Evolutionary conservation across 768 basidiomycete genomes (phyloP).

Genomic region (Auricularia heimuer): DNA sequence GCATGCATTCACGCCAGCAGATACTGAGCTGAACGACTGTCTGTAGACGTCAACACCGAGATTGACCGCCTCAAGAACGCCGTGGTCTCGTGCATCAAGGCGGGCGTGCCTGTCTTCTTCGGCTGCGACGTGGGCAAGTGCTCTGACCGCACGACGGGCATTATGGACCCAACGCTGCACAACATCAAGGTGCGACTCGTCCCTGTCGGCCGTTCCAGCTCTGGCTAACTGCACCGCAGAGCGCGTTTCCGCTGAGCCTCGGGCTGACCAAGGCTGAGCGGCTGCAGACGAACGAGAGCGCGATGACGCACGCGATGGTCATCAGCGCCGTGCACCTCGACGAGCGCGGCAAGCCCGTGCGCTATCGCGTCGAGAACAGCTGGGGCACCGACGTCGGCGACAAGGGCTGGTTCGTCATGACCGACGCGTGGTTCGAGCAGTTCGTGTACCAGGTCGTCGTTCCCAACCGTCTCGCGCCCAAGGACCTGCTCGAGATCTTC

Average conservation of each 20-base stretch:
- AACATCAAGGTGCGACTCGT: conserved; percentile 57
- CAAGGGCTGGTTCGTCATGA: conserved; percentile 90
- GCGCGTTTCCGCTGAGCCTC: conserved; percentile 73
- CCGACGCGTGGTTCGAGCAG: conserved; percentile 86
- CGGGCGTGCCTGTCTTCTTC: conserved; percentile 86
- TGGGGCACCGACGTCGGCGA: conserved; percentile 76
- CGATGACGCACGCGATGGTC: conserved; percentile 96
- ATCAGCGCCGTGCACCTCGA: conserved; percentile 90
- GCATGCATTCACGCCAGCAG: conserved; percentile 16
- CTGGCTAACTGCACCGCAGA: conserved; percentile 27
- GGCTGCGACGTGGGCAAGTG: conserved; percentile 93
- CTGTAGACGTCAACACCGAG: conserved; percentile 79
- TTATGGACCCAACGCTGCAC: conserved; percentile 80
- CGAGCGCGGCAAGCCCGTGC: conserved; percentile 55
- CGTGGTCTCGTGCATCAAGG: conserved; percentile 79
- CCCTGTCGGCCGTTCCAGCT: neutral
- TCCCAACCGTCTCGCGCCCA: conserved; percentile 68
- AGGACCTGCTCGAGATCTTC: conserved; percentile 70
- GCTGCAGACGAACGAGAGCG: conserved; percentile 68
- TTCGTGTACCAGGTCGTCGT: conserved; percentile 90
- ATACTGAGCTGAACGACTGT: neutral
- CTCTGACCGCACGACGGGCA: conserved; percentile 56
- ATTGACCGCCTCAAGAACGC: conserved; percentile 71
- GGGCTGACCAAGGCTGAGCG: conserved; percentile 80
- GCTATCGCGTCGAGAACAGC: conserved; percentile 97